Base-by-base conservation (phyloP, 441 rosid species). In the Viola pubescens region DNA sequence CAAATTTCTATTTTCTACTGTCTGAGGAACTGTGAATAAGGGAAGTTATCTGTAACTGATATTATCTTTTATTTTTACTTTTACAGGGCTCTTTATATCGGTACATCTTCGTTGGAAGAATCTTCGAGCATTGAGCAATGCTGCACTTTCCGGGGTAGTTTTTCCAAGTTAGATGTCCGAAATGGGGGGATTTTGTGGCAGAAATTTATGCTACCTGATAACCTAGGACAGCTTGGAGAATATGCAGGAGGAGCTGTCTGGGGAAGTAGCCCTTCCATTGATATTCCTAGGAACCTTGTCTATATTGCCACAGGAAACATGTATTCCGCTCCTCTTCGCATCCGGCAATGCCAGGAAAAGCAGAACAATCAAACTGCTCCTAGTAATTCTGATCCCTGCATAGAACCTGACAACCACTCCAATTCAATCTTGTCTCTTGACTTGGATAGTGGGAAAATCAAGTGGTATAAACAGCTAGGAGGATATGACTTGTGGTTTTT, bases 251-350 rank as follows among this genome's bases (percentile, higher is more conserved):
- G 73, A 7, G 77, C 77, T 2, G 47, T 68, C 8, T 76, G 81
- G 78, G 78, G 78, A 60, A 78, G 86, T 64, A 78, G 78, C 42
- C 81, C 81, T 4, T 59, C 74, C 4, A 76, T 71, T 9, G 80
- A 73, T 41, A 48, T 16, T 0, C 10, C 0, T n/a, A 64, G 86
- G 61, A 62, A 73, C 47, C 68, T 55, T 0, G 76, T 81, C 64
- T 81, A 70, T 42, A 71, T 74, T 2, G 82, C 72, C 52, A 77
- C 82, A 0, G 79, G 83, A 37, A 71, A 81, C 56, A 66, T 81
- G 54, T 77, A 77, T 51, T 62, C 74, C 3, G 83, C 71, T 4
- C 80, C 86, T 7, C 65, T 41, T 4, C 69, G 48, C 3, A 72
- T 75, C 10, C 59, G 66, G 5, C 14, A 58, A 26, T 81, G 86